Conservation (phyloP, 2,329 filamentous ascomycete species). For the Iodosphaeria phyllophila region DNA sequence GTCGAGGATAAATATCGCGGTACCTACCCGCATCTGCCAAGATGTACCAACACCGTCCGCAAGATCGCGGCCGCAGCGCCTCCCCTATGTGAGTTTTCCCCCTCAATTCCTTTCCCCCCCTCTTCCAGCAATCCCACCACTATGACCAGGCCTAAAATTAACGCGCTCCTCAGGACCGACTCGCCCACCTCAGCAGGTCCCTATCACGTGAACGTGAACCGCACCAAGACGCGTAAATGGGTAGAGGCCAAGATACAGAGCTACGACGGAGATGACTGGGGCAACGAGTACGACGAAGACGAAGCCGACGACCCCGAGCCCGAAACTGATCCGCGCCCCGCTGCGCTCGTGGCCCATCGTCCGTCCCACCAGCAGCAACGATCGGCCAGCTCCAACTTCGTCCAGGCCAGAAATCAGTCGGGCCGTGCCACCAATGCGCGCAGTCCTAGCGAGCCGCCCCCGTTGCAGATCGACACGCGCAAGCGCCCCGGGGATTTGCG, state of each 20-base stretch:
- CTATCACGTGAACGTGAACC: constrained; percentile 75
- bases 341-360: too few species aligned
- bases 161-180: too few species aligned
- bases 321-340: constrained; percentile 20
- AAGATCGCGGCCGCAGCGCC: constrained; percentile 9
- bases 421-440: too few species aligned
- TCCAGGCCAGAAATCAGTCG: too few species aligned
- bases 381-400: constrained; percentile 6
- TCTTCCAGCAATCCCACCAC: too few species aligned
- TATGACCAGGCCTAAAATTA: too few species aligned
- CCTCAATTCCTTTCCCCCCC: too few species aligned
- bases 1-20: too few species aligned
- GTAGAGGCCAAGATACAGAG: constrained; percentile 70
- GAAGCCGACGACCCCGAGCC: constrained; percentile 32
- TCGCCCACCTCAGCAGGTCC: too few species aligned
- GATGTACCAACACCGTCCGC: constrained; percentile 10
- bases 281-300: constrained; percentile 48
- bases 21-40: constrained; percentile 3
- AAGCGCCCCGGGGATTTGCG: too few species aligned
- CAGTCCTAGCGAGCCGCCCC: too few species aligned
- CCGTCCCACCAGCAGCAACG: constrained; percentile 8
- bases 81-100: constrained; percentile 7
- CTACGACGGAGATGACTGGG: constrained; percentile 93
- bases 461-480: too few species aligned
- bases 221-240: constrained; percentile 88